phyloP scores from a whole-genome alignment of 768 basidiomycete genomes.

The Leccinum uliginosum region DNA sequence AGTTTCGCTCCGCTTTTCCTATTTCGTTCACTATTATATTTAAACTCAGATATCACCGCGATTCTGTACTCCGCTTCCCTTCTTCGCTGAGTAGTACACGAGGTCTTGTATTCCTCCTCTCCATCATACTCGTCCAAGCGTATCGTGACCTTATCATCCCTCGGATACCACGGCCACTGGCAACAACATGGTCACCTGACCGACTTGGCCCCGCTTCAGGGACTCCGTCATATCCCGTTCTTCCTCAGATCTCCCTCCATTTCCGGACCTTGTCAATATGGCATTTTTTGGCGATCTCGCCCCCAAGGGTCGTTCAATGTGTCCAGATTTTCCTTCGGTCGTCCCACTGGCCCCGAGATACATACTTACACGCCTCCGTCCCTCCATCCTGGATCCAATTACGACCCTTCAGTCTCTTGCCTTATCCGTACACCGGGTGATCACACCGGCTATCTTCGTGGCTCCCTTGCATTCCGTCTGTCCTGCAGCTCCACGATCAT shows the following conservation, averaged over 20 bases:
- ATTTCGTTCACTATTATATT: conserved; percentile 12
- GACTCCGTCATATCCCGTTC: conserved; percentile 17
- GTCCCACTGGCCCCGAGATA: background rate
- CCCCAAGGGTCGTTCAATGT: conserved; percentile 4
- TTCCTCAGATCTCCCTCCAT: conserved; percentile 25
- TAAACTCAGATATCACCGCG: conserved; percentile 28
- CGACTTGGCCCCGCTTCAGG: conserved; percentile 21
- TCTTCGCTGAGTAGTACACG: conserved; percentile 19
- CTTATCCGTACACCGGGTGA: conserved; percentile 9
- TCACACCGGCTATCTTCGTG: conserved; percentile 16
- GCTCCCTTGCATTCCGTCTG: background rate
- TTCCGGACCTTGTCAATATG: conserved; percentile 22
- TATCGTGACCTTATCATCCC: background rate
- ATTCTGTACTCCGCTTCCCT: conserved; percentile 7
- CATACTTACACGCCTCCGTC: background rate
- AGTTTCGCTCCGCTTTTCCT: conserved; percentile 31
- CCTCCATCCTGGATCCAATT: conserved; percentile 5
- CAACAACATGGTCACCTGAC: conserved; percentile 13
- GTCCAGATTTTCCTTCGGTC: conserved; percentile 4
- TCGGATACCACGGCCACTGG: conserved; percentile 17
- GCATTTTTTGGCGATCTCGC: conserved; percentile 20
- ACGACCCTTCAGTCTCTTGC: conserved; percentile 2
- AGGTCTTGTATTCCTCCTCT: background rate
- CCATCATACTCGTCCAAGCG: conserved; percentile 1
- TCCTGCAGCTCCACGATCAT: background rate